A percentile compares a stretch with the other conserved stretches of the same genome.
phyloP scores from a whole-genome alignment of 192 early-diverging fungal genomes.

The Coemansia sp. region DNA sequence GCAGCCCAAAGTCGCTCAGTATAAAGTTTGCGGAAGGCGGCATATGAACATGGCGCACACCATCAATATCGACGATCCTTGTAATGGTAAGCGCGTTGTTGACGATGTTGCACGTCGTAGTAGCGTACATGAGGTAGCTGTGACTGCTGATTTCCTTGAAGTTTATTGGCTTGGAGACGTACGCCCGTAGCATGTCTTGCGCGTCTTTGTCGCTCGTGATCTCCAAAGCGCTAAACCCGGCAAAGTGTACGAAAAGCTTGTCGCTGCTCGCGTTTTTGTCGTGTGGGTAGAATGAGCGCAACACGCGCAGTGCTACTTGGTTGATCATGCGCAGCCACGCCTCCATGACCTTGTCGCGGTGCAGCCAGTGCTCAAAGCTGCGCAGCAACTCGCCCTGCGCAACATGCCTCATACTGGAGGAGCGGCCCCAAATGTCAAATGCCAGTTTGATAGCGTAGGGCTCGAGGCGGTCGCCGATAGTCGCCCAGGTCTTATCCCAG shows the following conservation, averaged over 20 bases:
- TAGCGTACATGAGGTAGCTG: conserved; percentile 27
- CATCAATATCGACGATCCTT: conserved; percentile 16
- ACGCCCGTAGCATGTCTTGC: conserved; percentile 9
- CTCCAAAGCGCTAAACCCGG: conserved; percentile 29
- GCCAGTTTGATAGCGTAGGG: conserved; percentile 37
- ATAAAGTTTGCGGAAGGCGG: conserved; percentile 47
- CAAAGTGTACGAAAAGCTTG: conserved; percentile 19
- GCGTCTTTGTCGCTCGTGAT: conserved; percentile 14
- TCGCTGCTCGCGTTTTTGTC: conserved; percentile 11
- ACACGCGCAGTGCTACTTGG: conserved; percentile 24
- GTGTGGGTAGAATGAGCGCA: conserved; percentile 30
- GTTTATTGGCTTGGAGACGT: conserved; percentile 18
- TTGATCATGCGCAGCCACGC: conserved; percentile 33
- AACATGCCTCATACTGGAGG: background rate
- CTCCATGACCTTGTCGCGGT: conserved; percentile 32
- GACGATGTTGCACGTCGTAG: conserved; percentile 23
- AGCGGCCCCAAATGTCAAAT: conserved; percentile 42
- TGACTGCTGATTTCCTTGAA: conserved; percentile 14
- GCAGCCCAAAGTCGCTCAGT: conserved; percentile 28
- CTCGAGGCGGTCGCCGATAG: conserved; percentile 50
- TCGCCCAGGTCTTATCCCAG: conserved; percentile 53
- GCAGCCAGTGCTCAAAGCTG: conserved; percentile 39
- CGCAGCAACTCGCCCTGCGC: conserved; percentile 5
- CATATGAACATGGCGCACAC: conserved; percentile 24
- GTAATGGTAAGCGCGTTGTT: conserved; percentile 20